These are phyloP conservation scores for Trebouxia sp. DNA, from an alignment of 139 green algal genomes.

Conservation along the genomic window DNA sequence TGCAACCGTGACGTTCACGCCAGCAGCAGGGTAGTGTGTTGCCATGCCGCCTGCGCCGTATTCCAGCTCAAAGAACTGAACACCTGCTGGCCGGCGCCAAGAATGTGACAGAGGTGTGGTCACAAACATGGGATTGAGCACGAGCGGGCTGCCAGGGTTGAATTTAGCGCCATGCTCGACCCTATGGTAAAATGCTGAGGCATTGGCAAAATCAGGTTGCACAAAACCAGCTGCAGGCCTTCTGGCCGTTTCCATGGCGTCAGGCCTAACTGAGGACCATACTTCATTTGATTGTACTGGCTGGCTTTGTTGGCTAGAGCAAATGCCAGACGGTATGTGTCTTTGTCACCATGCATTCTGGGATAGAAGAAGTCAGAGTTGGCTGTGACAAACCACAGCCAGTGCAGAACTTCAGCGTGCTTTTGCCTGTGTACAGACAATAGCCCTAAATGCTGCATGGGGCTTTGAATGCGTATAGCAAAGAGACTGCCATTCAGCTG, in stretches of 20 bases:
- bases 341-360: conserved; percentile 42
- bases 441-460: too few species aligned
- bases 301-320: conserved; percentile 21
- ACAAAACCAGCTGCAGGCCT: conserved; percentile 12
- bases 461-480: too few species aligned
- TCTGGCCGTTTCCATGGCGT: background rate
- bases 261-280: background rate
- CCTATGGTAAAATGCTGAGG: background rate
- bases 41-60: background rate
- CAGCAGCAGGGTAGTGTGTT: background rate
- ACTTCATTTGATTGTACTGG: background rate
- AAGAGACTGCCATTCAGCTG: too few species aligned
- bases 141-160: background rate
- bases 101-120: background rate
- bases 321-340: conserved; percentile 45
- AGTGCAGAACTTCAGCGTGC: conserved; percentile 43
- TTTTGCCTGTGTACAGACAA: conserved; percentile 10
- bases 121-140: background rate
- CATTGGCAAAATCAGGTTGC: conserved; percentile 2
- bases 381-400: conserved; percentile 45
- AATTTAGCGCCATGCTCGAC: background rate
- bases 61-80: background rate
- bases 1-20: background rate
- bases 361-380: conserved; percentile 35
- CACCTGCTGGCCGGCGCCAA: background rate